phyloP scores from a whole-genome alignment of 345 rosid genomes.

The Iberis pinnata region DNA sequence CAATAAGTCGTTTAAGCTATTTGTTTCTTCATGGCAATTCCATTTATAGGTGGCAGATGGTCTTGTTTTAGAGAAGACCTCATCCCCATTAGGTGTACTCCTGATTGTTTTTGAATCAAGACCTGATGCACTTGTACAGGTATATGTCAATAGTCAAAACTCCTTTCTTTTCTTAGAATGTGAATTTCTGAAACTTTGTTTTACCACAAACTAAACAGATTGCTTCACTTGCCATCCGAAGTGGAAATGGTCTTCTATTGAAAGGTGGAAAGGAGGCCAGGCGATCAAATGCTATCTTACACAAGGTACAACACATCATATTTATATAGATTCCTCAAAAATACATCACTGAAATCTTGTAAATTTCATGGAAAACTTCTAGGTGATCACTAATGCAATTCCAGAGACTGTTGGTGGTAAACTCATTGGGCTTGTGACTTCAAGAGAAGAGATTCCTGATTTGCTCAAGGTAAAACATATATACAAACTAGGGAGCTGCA shows the following conservation, averaged over 20 bases:
- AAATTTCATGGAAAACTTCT: conserved; percentile 10
- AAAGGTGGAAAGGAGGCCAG: conserved; percentile 98
- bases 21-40: conserved; percentile 16
- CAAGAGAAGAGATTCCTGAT: conserved; percentile 96
- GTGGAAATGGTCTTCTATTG: conserved; percentile 89
- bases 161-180: background rate
- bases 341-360: background rate
- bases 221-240: conserved; percentile 88
- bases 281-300: conserved; percentile 86
- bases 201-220: conserved; percentile 49
- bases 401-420: conserved; percentile 68
- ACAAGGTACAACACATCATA: conserved; percentile 47
- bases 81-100: conserved; percentile 94
- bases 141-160: conserved; percentile 31
- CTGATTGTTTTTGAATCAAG: conserved; percentile 93
- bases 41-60: conserved; percentile 81
- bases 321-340: conserved; percentile 10
- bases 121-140: conserved; percentile 98
- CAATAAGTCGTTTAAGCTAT: conserved; percentile 10
- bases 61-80: conserved; percentile 85
- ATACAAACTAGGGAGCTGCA: conserved; percentile 10
- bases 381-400: conserved; percentile 89
- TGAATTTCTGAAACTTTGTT: conserved; percentile 13
- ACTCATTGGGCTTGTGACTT: conserved; percentile 87
- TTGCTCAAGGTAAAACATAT: conserved; percentile 64